Evolutionary conservation across 345 rosid genomes (phyloP).

Genomic region (Lagerstroemia speciosa): DNA sequence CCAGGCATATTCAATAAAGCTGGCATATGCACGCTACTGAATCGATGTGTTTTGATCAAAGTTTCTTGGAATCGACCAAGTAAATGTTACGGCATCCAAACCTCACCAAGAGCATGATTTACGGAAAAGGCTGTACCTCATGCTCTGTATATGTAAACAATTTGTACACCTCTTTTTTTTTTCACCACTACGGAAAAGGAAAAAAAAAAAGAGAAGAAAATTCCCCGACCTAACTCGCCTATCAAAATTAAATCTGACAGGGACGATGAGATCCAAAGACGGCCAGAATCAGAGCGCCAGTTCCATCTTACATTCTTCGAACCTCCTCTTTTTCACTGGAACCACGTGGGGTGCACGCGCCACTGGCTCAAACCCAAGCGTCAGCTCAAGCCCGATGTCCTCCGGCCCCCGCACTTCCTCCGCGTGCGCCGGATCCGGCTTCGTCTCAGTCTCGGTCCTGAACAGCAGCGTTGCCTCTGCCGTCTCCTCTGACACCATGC

Average conservation of each 20-base stretch:
- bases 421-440: neutral
- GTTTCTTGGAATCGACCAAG: too few relatives aligned
- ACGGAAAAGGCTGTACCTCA: too few relatives aligned
- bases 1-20: too few relatives aligned
- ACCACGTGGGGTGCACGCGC: slow-evolving; percentile 48
- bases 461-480: slow-evolving; percentile 29
- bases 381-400: slow-evolving; percentile 49
- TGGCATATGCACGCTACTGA: too few relatives aligned
- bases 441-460: slow-evolving; percentile 14
- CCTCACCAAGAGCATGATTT: too few relatives aligned
- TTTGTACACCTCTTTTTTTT: neutral
- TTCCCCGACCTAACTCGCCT: neutral
- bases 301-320: slow-evolving; percentile 41
- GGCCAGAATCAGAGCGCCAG: slow-evolving; percentile 31
- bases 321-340: slow-evolving; percentile 63
- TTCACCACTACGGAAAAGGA: neutral
- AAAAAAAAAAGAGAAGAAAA: neutral
- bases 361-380: slow-evolving; percentile 49
- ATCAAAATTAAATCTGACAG: slow-evolving; percentile 9
- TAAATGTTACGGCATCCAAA: too few relatives aligned
- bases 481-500: slow-evolving; percentile 58
- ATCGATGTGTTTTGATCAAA: too few relatives aligned
- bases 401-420: slow-evolving; percentile 2
- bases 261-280: too few relatives aligned
- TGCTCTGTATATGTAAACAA: too few relatives aligned